These are phyloP conservation scores for Ampelocalamus luodianensis DNA, from an alignment of 176 grass and related monocot genomes.

Conservation along the genomic window DNA sequence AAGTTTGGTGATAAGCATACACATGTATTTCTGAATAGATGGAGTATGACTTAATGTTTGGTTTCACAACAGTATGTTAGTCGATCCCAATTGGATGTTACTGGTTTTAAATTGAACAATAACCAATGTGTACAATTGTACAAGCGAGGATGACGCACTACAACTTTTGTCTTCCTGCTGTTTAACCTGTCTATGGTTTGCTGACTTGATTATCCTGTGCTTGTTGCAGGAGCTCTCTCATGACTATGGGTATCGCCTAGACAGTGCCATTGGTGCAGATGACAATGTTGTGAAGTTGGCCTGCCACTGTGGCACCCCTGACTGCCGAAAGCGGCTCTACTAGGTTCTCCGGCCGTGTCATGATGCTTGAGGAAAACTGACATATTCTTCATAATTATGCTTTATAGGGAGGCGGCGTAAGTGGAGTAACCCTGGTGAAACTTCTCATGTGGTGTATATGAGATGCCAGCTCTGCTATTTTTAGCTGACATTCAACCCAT, in stretches of 20 bases:
- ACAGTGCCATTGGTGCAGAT: slow-evolving; percentile 67
- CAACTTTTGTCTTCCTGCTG: too few relatives aligned
- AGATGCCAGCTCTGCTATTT: slow-evolving; percentile 7
- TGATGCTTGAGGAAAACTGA: background rate
- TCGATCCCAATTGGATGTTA: too few relatives aligned
- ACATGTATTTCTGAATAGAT: too few relatives aligned
- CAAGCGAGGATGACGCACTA: too few relatives aligned
- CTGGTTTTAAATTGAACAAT: too few relatives aligned
- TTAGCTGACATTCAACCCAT: background rate
- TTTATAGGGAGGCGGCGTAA: background rate
- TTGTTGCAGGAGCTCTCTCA: too few relatives aligned
- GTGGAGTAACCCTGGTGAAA: slow-evolving; percentile 25
- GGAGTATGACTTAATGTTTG: too few relatives aligned
- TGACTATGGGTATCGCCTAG: slow-evolving; percentile 22
- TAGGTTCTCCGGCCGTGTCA: slow-evolving; percentile 28
- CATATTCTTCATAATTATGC: background rate
- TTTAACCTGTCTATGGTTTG: too few relatives aligned
- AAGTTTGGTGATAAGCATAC: too few relatives aligned
- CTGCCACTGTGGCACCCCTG: slow-evolving; percentile 63
- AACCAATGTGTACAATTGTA: too few relatives aligned
- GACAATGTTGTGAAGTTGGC: slow-evolving; percentile 54
- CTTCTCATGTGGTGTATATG: background rate
- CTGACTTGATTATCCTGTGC: too few relatives aligned
- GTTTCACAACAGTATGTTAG: too few relatives aligned
- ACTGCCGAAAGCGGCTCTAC: slow-evolving; percentile 69